Conservation (phyloP, 257 asterid species). For the Fraxinus quadrangulata region DNA sequence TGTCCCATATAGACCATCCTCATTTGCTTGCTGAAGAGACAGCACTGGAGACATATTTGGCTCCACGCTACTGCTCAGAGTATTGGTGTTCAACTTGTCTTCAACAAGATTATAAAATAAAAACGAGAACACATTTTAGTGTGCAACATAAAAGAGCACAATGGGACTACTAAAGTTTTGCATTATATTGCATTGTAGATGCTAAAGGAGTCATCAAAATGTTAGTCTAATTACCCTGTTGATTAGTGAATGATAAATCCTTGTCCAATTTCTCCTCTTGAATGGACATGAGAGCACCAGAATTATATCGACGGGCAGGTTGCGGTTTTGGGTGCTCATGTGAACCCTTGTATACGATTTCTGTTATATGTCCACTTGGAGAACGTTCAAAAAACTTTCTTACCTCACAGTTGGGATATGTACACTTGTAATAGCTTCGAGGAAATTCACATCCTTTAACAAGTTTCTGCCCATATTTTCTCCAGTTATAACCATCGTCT, state of each 20-base stretch:
- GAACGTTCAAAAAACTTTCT: conserved; percentile 93
- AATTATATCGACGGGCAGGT: conserved; percentile 74
- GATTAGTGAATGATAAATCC: conserved; percentile 50
- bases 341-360: conserved; percentile 90
- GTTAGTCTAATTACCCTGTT: conserved; percentile 60
- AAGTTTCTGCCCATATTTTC: conserved; percentile 97
- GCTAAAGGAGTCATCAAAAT: conserved; percentile 15
- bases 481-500: conserved; percentile 95
- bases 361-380: conserved; percentile 90
- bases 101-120: conserved; percentile 30
- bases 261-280: conserved; percentile 74
- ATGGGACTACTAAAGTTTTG: conserved; percentile 18
- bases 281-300: conserved; percentile 69
- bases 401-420: conserved; percentile 94
- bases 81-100: conserved; percentile 59
- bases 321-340: conserved; percentile 99
- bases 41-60: conserved; percentile 59
- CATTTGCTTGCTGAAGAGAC: conserved; percentile 73
- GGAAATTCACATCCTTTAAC: conserved; percentile 99
- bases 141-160: conserved; percentile 15
- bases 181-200: background rate
- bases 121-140: conserved; percentile 12
- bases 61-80: conserved; percentile 39
- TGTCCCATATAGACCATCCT: conserved; percentile 58
- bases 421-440: conserved; percentile 94